Conservation (phyloP, 1,284 basidiomycete genomes). For the Leccinum subfulvum region DNA sequence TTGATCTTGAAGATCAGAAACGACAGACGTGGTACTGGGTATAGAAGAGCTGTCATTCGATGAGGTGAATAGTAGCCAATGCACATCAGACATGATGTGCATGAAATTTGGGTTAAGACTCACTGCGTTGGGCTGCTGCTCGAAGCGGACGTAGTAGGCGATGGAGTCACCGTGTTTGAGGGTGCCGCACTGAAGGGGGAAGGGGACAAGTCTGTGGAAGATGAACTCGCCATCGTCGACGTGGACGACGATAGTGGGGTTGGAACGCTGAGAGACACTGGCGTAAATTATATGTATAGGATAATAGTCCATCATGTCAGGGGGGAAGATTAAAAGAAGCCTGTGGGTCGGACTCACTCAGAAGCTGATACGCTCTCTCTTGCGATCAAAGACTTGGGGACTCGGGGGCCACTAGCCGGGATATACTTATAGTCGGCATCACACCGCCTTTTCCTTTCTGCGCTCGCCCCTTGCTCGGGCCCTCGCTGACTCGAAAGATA, state of each 20-base stretch:
- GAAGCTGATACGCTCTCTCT: not conserved
- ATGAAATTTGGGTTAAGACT: not conserved
- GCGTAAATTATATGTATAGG: not conserved
- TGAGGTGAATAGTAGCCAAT: not conserved
- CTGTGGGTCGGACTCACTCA: not conserved
- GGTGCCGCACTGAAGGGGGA: not conserved
- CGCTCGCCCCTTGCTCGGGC: not conserved
- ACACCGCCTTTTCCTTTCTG: not conserved
- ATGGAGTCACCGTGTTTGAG: not conserved
- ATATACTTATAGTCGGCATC: not conserved
- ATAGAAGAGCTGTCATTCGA: not conserved
- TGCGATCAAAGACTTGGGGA: not conserved
- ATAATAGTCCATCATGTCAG: not conserved
- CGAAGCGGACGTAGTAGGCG: not conserved
- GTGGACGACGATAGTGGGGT: not conserved
- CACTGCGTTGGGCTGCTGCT: not conserved
- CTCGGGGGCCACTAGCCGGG: not conserved
- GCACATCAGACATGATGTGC: not conserved
- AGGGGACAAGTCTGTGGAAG: not conserved
- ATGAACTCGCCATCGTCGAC: constrained; percentile 2
- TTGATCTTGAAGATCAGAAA: constrained; percentile 4
- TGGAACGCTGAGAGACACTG: not conserved
- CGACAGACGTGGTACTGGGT: not conserved
- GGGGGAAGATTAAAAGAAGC: too few species aligned
- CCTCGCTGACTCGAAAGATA: not conserved